Percentiles rank a stretch among this genome's conserved stretches.
phyloP scores from a whole-genome alignment of 805 yeast genomes.

The Starmerella roubikii region DNA sequence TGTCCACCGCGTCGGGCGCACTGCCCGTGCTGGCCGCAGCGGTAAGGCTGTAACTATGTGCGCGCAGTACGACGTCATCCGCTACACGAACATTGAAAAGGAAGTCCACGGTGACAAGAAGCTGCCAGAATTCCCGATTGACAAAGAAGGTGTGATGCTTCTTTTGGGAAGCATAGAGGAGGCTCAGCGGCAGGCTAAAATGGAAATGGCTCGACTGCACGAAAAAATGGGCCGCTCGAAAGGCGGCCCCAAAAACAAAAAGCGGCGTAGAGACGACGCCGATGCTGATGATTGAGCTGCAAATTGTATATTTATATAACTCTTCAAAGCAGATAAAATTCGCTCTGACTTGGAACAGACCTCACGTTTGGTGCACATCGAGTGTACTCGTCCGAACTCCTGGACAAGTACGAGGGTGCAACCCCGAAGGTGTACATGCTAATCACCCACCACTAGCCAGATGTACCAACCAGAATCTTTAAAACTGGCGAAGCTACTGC shows the following conservation, averaged over 20 bases:
- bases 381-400: too few relatives aligned
- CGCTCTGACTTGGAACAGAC: neutral
- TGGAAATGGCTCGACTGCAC: constrained; percentile 57
- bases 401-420: too few relatives aligned
- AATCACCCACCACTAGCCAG: too few relatives aligned
- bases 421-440: too few relatives aligned
- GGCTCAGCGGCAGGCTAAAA: constrained; percentile 81
- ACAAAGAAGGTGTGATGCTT: constrained; percentile 61
- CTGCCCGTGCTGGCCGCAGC: constrained; percentile 92
- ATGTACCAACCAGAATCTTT: neutral
- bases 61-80: constrained; percentile 87
- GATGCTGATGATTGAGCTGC: constrained; percentile 31
- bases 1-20: constrained; percentile 89
- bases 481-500: neutral
- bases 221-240: constrained; percentile 29
- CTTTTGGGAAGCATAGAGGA: constrained; percentile 79
- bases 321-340: too few relatives aligned
- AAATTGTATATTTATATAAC: neutral
- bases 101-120: constrained; percentile 58
- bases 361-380: neutral
- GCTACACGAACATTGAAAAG: constrained; percentile 75
- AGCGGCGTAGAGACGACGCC: constrained; percentile 33
- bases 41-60: constrained; percentile 81
- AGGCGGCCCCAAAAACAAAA: constrained; percentile 28
- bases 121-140: constrained; percentile 69